Percentiles rank a stretch among this genome's conserved stretches.
These are phyloP conservation scores for Nicotiana tabacum DNA, from an alignment of 257 asterid genomes.

Conservation along the genomic window DNA sequence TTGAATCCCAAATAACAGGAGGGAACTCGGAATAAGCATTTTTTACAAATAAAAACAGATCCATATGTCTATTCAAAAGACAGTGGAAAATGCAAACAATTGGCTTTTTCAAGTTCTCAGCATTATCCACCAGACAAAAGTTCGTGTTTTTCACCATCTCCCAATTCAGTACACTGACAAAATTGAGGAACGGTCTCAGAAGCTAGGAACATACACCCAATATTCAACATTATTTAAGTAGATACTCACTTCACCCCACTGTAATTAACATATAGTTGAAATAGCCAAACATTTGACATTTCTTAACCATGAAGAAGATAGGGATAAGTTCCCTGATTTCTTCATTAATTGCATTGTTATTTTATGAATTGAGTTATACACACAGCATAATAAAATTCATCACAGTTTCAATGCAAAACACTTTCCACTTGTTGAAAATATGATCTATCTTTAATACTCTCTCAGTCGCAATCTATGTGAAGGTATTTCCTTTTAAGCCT, in stretches of 20 bases:
- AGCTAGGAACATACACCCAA: background rate
- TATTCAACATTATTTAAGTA: background rate
- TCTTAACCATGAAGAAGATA: background rate
- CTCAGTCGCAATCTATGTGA: too few species aligned
- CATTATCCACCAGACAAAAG: background rate
- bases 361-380: background rate
- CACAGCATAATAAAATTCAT: too few species aligned
- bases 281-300: background rate
- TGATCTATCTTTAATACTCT: background rate
- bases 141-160: background rate
- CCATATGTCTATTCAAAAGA: background rate
- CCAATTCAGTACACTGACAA: background rate
- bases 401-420: background rate
- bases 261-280: background rate
- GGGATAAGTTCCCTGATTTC: background rate
- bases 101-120: background rate
- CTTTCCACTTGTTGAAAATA: background rate
- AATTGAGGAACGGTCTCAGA: background rate
- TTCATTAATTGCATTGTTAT: background rate
- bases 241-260: background rate
- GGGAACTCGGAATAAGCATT: background rate
- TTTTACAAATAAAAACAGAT: background rate
- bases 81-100: background rate
- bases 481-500: too few species aligned
- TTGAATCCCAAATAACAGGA: background rate